These are phyloP conservation scores for Eucalyptus curtisii DNA, from an alignment of 345 rosid species.

Conservation along the genomic window DNA sequence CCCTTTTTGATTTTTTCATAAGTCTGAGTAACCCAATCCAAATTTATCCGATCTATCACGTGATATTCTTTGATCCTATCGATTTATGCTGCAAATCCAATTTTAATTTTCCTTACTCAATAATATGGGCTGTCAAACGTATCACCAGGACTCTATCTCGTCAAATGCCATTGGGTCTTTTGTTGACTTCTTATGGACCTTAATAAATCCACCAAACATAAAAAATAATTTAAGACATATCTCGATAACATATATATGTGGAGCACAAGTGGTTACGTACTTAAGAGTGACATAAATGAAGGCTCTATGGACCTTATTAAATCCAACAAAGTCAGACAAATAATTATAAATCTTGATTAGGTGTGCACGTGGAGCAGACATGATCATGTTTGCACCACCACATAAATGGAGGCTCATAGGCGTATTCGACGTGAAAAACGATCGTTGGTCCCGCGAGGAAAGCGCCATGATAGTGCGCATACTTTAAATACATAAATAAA, in stretches of 20 bases:
- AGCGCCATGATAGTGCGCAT: not conserved
- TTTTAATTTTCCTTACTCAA: not conserved
- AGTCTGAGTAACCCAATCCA: not conserved
- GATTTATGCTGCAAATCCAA: not conserved
- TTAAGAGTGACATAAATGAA: not conserved
- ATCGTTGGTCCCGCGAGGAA: not conserved
- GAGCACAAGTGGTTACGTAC: not conserved
- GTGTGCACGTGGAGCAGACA: not conserved
- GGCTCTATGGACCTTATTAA: not conserved
- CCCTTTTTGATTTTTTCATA: not conserved
- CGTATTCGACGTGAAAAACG: not conserved
- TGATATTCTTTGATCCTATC: not conserved
- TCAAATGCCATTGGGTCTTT: not conserved
- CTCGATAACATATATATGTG: not conserved
- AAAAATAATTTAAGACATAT: not conserved
- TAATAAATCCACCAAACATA: not conserved
- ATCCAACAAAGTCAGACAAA: not conserved
- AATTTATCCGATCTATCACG: not conserved
- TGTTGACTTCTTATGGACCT: not conserved
- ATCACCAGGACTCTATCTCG: not conserved
- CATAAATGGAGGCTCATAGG: not conserved
- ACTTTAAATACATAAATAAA: not conserved
- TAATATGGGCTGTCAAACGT: not conserved
- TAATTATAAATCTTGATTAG: not conserved
- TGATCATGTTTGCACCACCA: not conserved